Evolutionary conservation across 768 basidiomycete genomes (phyloP), one percentile per base, ranked within the genome.

Genomic region (Russula sp.): DNA sequence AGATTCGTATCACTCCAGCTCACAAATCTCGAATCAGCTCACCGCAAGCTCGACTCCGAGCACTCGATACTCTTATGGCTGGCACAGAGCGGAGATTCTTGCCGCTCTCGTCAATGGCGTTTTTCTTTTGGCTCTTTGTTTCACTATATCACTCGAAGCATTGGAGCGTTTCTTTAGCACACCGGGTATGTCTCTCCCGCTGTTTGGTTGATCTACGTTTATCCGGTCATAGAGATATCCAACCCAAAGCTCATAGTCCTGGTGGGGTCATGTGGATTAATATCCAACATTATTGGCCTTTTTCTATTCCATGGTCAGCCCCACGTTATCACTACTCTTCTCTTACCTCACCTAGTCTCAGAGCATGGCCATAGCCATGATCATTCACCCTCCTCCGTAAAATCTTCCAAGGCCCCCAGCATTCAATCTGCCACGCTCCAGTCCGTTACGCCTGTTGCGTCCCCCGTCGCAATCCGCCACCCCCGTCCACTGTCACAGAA

Each of bases 21-120:
- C 34, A 8, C 39, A 58, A 59, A 44, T 68, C 20, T 70, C 45
- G 10, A 11, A 50, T 18, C 68, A 94, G 89, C 80, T 94, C 59
- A 85, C 89, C 40, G 78, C 79, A 40, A 79, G 79, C 59, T 81
- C 77, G 35, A 75, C 83, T 34, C 77, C 76, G 37, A 84, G 88
- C 75, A 82, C 88, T 34, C 83, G 86, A 55, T 97, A 97, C 75
- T 94, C 96, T 5, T 98, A 98, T 73, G 96, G 95, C n/a, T 98
- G 95, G 96, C 95, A 98, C 75, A 82, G 97, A 65, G 97, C 97
- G 18, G 95, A 97, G 72, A 95, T 97, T 65, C 82, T 98, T 7
- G 95, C 94, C 22, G 97, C 97, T 0, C 80, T 98, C 50, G 77
- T 98, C 68, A 99, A 99, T 70, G 97, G 97, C 56, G 94, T 98